Evolutionary conservation across 1,284 basidiomycete genomes (phyloP).

Genomic region (Schizopora paradoxa): DNA sequence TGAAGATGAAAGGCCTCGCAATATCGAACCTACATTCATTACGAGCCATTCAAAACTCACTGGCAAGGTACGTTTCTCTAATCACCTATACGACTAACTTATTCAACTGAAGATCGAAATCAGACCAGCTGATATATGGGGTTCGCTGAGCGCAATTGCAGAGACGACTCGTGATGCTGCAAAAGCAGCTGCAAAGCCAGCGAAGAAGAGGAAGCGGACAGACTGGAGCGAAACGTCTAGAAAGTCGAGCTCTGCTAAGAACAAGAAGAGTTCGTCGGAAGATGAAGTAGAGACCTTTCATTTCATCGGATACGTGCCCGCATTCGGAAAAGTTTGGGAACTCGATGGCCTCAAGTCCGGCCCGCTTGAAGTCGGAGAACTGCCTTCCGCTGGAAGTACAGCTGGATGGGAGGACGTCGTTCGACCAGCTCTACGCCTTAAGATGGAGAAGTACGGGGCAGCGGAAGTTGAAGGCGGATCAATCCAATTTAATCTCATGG

Average conservation of each 20-base stretch:
- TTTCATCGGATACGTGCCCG: constrained; percentile 60
- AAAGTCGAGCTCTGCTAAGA: constrained; percentile 16
- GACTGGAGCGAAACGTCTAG: constrained; percentile 8
- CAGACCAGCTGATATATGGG: constrained; percentile 55
- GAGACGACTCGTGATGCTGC: constrained; percentile 37
- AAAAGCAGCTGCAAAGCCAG: constrained; percentile 11
- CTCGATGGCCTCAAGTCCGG: constrained; percentile 46
- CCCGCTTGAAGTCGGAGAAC: constrained; percentile 55
- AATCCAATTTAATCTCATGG: constrained; percentile 55
- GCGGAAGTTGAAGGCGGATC: constrained; percentile 34
- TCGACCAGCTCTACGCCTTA: constrained; percentile 51
- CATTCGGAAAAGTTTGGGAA: constrained; percentile 59
- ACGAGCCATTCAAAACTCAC: not conserved
- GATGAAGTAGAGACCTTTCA: constrained; percentile 46
- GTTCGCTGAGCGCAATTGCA: constrained; percentile 41
- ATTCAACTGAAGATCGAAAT: too few species aligned
- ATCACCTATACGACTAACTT: constrained; percentile 8
- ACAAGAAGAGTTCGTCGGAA: constrained; percentile 16
- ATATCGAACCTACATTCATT: constrained; percentile 1
- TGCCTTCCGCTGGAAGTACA: constrained; percentile 25
- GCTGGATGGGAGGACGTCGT: constrained; percentile 52
- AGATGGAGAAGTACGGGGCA: constrained; percentile 51
- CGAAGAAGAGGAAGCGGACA: not conserved
- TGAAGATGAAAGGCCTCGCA: too few species aligned
- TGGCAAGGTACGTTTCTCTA: not conserved